Base-by-base conservation (phyloP, 2,329 filamentous ascomycete genomes). In the Leptographium flavum region DNA sequence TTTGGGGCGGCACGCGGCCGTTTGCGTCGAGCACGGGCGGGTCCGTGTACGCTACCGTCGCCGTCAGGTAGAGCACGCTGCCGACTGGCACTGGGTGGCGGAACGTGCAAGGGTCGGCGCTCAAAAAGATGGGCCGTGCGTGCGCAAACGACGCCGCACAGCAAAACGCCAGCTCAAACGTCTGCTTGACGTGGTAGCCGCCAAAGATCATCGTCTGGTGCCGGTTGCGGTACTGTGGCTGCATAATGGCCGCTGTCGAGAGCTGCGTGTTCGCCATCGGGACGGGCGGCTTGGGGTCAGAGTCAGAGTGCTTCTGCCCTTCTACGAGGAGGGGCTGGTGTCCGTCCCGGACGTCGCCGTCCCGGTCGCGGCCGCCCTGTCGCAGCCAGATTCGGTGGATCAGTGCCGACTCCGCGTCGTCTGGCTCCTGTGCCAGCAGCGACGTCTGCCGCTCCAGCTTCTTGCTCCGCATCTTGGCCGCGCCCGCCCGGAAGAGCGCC, bases 161-260 rank as follows among this genome's bases (percentile, higher is more conserved):
- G 58, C 80, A 84, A 62, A 86, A 87, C 2, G 82, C 81, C 7
- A 86, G 69, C 60, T 87, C 82, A 54, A 85, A 86, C 0, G 80
- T 82, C 55, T 83, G 77, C 56, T 83, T 83, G 11, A 87, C 67
- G 11, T 86, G 70, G 57, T 81, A 85, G 14, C 82, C 82, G 43
- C 82, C 82, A 54, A 86, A 87, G 45, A 87, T 83, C 81, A 85
- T 84, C 59, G 82, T 83, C 54, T 82, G 78, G 59, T 85, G 80
- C 2, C 62, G 58, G 50, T 63, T 63, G 23, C 61, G 56, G 47
- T 63, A 63, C 47, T 64, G 79, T 0, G 82, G 82, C 57, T 85
- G 81, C 81, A 86, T 86, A 52, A 87, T 83, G 53, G 72, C 74
- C 11, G 81, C 79, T 2, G 79, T 63, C n/a, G 57, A 57, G 6